phyloP scores from a whole-genome alignment of 2,329 filamentous ascomycete species.

The Simplicillium aogashimaense region DNA sequence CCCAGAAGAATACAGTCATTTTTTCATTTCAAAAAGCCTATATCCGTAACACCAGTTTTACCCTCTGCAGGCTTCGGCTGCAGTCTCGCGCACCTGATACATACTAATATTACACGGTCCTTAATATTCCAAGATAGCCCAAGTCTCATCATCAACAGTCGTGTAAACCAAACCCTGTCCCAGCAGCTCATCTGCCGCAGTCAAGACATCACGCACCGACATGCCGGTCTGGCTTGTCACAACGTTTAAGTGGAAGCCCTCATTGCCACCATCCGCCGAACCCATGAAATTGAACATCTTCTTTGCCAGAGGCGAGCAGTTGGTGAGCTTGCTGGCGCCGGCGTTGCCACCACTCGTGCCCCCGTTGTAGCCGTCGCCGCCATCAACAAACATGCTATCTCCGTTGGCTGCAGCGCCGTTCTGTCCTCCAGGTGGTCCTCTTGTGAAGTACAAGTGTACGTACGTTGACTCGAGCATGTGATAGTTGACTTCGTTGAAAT shows the following conservation, averaged over 20 bases:
- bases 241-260: slow-evolving; percentile 73
- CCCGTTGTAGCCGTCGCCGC: slow-evolving; percentile 25
- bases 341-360: slow-evolving; percentile 15
- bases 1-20: too few relatives aligned
- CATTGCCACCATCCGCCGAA: slow-evolving; percentile 59
- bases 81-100: too few relatives aligned
- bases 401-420: slow-evolving; percentile 29
- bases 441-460: slow-evolving; percentile 75
- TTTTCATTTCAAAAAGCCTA: too few relatives aligned
- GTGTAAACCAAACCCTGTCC: slow-evolving; percentile 70
- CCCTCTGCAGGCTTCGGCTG: too few relatives aligned
- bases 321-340: slow-evolving; percentile 24
- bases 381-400: slow-evolving; percentile 20
- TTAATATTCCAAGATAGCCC: slow-evolving; percentile 68
- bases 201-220: slow-evolving; percentile 59
- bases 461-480: slow-evolving; percentile 85
- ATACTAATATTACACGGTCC: too few relatives aligned
- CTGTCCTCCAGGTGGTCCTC: slow-evolving; percentile 46
- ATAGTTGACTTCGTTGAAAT: slow-evolving; percentile 89
- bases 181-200: slow-evolving; percentile 73
- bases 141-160: slow-evolving; percentile 88
- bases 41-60: too few relatives aligned
- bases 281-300: slow-evolving; percentile 65
- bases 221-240: slow-evolving; percentile 60
- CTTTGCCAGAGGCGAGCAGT: slow-evolving; percentile 47